Conservation (phyloP, 2,329 filamentous ascomycete genomes). For the Diaporthe batatas region DNA sequence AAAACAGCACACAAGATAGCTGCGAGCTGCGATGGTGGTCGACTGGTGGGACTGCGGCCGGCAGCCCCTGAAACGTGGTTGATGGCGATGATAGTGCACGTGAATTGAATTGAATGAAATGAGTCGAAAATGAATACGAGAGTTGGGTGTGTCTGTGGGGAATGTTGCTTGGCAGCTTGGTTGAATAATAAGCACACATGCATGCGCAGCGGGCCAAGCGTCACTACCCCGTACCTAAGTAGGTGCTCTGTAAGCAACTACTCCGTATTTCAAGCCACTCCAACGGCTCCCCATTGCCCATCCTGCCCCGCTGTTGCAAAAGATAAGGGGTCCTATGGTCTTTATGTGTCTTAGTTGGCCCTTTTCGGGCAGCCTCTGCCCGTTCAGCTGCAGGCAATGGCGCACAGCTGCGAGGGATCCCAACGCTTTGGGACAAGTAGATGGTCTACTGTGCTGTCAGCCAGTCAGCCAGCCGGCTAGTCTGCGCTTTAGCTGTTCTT, state of each 20-base stretch:
- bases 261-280: conserved; percentile 12
- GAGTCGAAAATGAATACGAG: conserved; percentile 20
- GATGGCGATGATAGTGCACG: background rate
- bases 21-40: background rate
- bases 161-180: background rate
- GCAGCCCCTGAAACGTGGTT: background rate
- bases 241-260: too few species aligned
- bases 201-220: background rate
- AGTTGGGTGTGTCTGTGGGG: conserved; percentile 6
- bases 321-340: too few species aligned
- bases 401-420: conserved; percentile 26
- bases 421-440: conserved; percentile 25
- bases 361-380: background rate
- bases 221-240: background rate
- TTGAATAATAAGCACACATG: background rate
- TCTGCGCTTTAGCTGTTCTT: conserved; percentile 5
- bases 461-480: background rate
- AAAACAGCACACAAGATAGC: background rate
- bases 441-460: conserved; percentile 2
- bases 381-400: conserved; percentile 9
- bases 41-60: too few species aligned
- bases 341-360: too few species aligned
- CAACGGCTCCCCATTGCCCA: background rate
- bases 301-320: background rate
- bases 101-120: background rate